Percentiles rank a stretch among this genome's conserved stretches.
These are phyloP conservation scores for Porodaedalea pini DNA, from an alignment of 1,284 basidiomycete species.

Conservation along the genomic window DNA sequence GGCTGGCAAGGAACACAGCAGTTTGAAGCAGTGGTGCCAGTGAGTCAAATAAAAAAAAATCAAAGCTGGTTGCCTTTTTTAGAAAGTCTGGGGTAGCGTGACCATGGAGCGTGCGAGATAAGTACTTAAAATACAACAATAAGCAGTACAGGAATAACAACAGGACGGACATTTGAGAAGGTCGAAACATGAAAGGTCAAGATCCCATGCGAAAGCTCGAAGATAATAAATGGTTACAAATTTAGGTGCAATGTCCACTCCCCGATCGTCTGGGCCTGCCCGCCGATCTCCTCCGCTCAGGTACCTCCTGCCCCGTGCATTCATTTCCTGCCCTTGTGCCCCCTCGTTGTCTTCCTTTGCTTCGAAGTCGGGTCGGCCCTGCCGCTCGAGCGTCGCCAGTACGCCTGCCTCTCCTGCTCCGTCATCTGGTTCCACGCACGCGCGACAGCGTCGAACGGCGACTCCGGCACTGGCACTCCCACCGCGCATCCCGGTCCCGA, in stretches of 20 bases:
- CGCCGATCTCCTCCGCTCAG: slow-evolving; percentile 5
- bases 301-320: background rate
- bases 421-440: slow-evolving; percentile 14
- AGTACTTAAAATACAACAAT: background rate
- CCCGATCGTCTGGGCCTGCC: slow-evolving; percentile 1
- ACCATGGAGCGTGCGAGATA: background rate
- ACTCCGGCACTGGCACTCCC: background rate
- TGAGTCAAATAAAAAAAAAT: slow-evolving; percentile 6
- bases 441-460: slow-evolving; percentile 19
- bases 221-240: slow-evolving; percentile 3
- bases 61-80: background rate
- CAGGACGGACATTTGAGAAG: background rate
- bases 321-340: slow-evolving; percentile 5
- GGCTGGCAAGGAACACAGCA: background rate
- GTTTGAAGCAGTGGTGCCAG: background rate
- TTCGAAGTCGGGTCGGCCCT: background rate
- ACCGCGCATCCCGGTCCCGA: background rate
- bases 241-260: background rate
- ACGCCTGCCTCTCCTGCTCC: slow-evolving; percentile 16
- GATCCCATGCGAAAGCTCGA: background rate
- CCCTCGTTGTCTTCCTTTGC: background rate
- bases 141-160: background rate
- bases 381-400: slow-evolving; percentile 10
- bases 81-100: background rate
- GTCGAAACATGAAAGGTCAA: background rate